Conservation (phyloP, 805 yeast genomes). For the Sugiyamaella mastotermitis region DNA sequence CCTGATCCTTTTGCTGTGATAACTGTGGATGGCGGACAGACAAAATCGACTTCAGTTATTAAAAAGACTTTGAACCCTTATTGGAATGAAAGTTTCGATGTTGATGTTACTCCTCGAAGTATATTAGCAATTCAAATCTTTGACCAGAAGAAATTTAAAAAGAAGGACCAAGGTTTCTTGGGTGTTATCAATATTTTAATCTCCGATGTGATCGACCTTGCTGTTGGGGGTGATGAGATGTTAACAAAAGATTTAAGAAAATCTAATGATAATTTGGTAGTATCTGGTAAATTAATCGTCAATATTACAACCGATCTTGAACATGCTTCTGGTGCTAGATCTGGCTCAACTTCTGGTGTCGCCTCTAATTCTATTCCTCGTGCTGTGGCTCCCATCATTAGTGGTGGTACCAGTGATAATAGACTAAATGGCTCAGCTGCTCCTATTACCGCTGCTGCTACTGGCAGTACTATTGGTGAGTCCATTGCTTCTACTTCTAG, state of each 20-base stretch:
- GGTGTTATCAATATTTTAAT: slow-evolving; percentile 92
- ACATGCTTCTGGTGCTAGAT: slow-evolving; percentile 19
- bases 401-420: not conserved
- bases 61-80: slow-evolving; percentile 93
- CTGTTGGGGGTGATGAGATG: slow-evolving; percentile 53
- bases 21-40: slow-evolving; percentile 96
- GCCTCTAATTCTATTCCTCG: too few relatives aligned
- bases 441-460: not conserved
- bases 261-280: slow-evolving; percentile 86
- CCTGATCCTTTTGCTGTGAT: slow-evolving; percentile 98
- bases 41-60: slow-evolving; percentile 89
- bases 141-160: slow-evolving; percentile 95
- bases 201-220: slow-evolving; percentile 74
- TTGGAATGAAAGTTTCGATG: slow-evolving; percentile 91
- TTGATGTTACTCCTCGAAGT: slow-evolving; percentile 69
- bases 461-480: not conserved
- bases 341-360: slow-evolving; percentile 10
- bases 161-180: slow-evolving; percentile 96
- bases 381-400: slow-evolving; percentile 16
- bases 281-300: slow-evolving; percentile 85
- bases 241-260: slow-evolving; percentile 87
- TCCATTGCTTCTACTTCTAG: slow-evolving; percentile 10
- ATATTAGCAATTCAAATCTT: slow-evolving; percentile 89
- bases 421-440: not conserved
- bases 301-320: slow-evolving; percentile 31